Evolutionary conservation across 352 stramenopile genomes (phyloP), one percentile per base, ranked within the genome.

Genomic region (Phytophthora fragariaefolia): DNA sequence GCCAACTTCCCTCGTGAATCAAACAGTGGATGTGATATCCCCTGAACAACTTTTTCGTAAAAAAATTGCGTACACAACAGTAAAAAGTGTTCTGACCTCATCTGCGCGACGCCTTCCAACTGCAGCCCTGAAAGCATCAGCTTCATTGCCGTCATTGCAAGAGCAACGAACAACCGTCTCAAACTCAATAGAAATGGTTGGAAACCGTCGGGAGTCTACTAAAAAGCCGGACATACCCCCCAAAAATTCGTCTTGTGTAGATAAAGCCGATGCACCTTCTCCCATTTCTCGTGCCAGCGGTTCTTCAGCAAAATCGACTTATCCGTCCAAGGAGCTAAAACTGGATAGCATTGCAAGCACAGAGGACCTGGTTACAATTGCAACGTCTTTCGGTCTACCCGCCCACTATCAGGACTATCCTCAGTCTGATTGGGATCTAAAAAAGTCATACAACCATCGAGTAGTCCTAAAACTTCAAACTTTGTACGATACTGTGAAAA

Each of bases 401-500:
- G 83, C 85, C 1, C 84, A 92, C 50, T 87, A 88, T 40, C 83
- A 95, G 56, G 87, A 95, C 48, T 91, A 93, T 52, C 77, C 83
- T 12, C 85, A 94, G 58, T 83, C 75, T 12, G 87, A 95, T 50
- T 93, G 82, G 80, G 83, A 92, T 30, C 46, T 93, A 10, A 87
- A 86, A 26, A 78, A 87, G 54, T 90, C 87, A 17, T 92, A 92
- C 71, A 93, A 92, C 42, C 78, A 91, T 70, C 75, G 90, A 43
- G 64, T 92, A 7, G 76, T 93, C 46, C 76, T 92, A 22, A 92
- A 91, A 66, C 72, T 95, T 6, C 87, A 95, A 64, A 80, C 81
- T 36, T 24, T 91, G 30, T 88, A 91, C 58, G 83, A 95, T 55
- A 80, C 66, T 6, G 74, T 87, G 12, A 87, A 82, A 30, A 66